phyloP scores from a whole-genome alignment of 441 rosid genomes.

The Gossypium schwendimanii region DNA sequence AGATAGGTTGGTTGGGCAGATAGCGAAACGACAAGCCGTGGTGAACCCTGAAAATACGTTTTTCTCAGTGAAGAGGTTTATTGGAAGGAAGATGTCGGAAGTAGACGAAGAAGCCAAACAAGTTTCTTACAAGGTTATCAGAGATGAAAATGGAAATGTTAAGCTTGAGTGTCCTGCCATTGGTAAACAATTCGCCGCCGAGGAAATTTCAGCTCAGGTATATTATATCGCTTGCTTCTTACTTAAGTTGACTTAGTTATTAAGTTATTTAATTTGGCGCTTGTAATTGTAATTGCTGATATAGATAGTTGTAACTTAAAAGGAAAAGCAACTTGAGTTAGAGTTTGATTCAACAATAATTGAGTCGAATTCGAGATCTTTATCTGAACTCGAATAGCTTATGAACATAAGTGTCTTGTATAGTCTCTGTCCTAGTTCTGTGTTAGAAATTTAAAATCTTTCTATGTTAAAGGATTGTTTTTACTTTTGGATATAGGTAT shows the following conservation, averaged over 20 bases:
- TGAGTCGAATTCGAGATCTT: not conserved
- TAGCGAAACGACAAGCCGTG: slow-evolving; percentile 89
- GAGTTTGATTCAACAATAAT: not conserved
- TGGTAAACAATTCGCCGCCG: slow-evolving; percentile 72
- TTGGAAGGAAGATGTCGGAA: slow-evolving; percentile 86
- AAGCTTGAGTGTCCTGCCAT: slow-evolving; percentile 89
- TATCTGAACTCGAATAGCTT: too few species aligned
- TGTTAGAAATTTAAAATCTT: not conserved
- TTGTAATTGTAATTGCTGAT: too few species aligned
- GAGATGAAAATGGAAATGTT: slow-evolving; percentile 85
- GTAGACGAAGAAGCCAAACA: slow-evolving; percentile 89
- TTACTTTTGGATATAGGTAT: slow-evolving; percentile 35
- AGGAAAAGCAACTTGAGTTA: not conserved
- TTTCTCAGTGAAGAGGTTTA: slow-evolving; percentile 91
- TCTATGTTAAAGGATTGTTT: not conserved
- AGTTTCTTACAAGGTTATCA: slow-evolving; percentile 74
- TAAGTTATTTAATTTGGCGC: too few species aligned
- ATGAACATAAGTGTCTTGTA: too few species aligned
- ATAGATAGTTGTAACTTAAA: too few species aligned
- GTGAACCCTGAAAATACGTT: slow-evolving; percentile 87
- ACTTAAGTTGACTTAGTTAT: too few species aligned
- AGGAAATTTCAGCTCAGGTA: slow-evolving; percentile 98
- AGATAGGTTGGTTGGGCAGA: slow-evolving; percentile 84
- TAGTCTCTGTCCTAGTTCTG: not conserved
- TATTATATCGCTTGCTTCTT: not conserved